Percentiles rank a stretch among this genome's conserved stretches.
These are phyloP conservation scores for Mallotus japonicus DNA, from an alignment of 441 rosid genomes.

Conservation along the genomic window DNA sequence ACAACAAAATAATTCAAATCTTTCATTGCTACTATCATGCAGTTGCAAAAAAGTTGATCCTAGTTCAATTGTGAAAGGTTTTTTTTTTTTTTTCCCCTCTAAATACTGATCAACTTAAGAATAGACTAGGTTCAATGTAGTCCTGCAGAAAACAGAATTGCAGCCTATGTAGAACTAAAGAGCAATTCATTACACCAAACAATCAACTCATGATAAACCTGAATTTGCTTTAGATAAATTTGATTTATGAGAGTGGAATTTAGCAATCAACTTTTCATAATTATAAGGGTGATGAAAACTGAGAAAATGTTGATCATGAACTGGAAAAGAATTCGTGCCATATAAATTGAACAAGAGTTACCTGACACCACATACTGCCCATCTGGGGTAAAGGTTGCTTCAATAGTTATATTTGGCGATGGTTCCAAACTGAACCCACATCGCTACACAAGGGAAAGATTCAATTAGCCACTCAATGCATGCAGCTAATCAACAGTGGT, in stretches of 20 bases:
- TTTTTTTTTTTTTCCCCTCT: too few relatives aligned
- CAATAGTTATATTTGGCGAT: slow-evolving; percentile 70
- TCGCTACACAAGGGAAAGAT: slow-evolving; percentile 45
- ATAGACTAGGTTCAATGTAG: not conserved
- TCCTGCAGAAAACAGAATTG: not conserved
- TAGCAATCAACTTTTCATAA: not conserved
- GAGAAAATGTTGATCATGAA: not conserved
- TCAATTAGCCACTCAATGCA: slow-evolving; percentile 3
- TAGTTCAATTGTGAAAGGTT: not conserved
- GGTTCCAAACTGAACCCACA: slow-evolving; percentile 92
- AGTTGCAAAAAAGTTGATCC: not conserved
- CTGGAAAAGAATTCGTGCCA: not conserved
- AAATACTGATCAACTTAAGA: not conserved
- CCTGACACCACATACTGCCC: slow-evolving; percentile 94
- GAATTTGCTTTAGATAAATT: not conserved
- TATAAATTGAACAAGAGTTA: slow-evolving; percentile 22
- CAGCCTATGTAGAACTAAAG: not conserved
- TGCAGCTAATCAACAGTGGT: not conserved
- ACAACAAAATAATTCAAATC: not conserved
- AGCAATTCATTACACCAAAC: not conserved
- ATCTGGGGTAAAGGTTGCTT: slow-evolving; percentile 96
- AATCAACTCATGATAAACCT: not conserved
- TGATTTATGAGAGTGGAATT: not conserved
- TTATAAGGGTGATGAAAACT: not conserved
- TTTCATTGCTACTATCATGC: not conserved